Evolutionary conservation across 148 eudicot genomes (phyloP).

Genomic region (Chenopodium berlandieri): DNA sequence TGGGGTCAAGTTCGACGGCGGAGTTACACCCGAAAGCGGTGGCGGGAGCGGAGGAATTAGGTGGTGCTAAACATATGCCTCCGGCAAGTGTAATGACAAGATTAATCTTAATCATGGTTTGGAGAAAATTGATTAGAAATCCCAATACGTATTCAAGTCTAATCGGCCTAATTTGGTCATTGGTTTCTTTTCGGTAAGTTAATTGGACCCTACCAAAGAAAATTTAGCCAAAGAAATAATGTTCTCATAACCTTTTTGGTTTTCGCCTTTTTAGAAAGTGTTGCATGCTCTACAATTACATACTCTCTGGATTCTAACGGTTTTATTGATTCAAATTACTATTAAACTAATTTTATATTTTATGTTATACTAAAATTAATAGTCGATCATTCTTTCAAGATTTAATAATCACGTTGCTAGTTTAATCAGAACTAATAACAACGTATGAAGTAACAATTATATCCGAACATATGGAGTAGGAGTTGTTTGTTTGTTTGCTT

Average conservation of each 20-base stretch:
- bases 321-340: neutral
- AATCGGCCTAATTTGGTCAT: conserved; percentile 77
- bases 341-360: too few species aligned
- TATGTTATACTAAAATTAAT: neutral
- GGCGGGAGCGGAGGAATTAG: conserved; percentile 25
- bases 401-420: too few species aligned
- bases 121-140: conserved; percentile 78
- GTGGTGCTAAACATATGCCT: conserved; percentile 64
- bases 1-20: conserved; percentile 56
- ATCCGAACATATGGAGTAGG: too few species aligned
- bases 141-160: conserved; percentile 87
- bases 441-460: too few species aligned
- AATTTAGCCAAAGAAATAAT: conserved; percentile 18
- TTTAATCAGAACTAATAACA: too few species aligned
- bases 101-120: conserved; percentile 69
- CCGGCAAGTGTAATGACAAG: conserved; percentile 94
- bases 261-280: conserved; percentile 9
- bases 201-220: conserved; percentile 14
- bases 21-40: conserved; percentile 56
- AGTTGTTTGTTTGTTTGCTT: too few species aligned
- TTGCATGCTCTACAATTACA: neutral
- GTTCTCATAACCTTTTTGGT: neutral
- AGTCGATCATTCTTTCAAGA: too few species aligned
- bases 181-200: conserved; percentile 53
- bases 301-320: neutral